phyloP scores from a whole-genome alignment of 139 green algal genomes.

The Pseudopediastrum boryanum region DNA sequence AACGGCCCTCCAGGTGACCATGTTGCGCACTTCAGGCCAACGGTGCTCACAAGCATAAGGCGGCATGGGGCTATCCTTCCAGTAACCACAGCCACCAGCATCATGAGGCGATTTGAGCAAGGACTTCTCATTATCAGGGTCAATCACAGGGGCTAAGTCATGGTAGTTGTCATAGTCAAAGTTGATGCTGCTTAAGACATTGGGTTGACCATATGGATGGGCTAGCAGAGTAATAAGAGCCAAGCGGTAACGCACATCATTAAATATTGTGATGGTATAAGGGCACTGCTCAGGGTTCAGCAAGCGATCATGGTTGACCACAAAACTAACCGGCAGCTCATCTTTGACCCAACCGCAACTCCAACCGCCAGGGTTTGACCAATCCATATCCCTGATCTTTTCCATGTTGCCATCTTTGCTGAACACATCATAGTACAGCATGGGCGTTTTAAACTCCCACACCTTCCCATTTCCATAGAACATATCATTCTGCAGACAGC shows the following conservation, averaged over 20 bases:
- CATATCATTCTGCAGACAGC: background rate
- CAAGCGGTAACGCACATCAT: background rate
- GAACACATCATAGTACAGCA: slow-evolving; percentile 1
- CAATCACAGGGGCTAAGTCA: too few relatives aligned
- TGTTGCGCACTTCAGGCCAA: slow-evolving; percentile 18
- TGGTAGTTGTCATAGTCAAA: background rate
- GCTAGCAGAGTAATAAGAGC: slow-evolving; percentile 7
- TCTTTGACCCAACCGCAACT: background rate
- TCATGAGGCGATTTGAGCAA: background rate
- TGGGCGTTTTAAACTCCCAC: slow-evolving; percentile 12
- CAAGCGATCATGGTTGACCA: slow-evolving; percentile 6
- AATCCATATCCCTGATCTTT: slow-evolving; percentile 15
- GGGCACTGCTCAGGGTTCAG: background rate
- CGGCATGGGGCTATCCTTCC: background rate
- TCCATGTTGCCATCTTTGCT: background rate
- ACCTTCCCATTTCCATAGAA: slow-evolving; percentile 11
- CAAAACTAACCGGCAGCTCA: background rate
- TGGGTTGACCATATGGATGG: slow-evolving; percentile 18
- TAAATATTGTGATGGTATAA: slow-evolving; percentile 12
- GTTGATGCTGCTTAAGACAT: slow-evolving; percentile 15
- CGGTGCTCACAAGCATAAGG: slow-evolving; percentile 8
- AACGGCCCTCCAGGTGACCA: slow-evolving; percentile 1
- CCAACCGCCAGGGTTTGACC: background rate
- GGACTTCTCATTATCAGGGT: too few relatives aligned
- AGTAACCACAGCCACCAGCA: slow-evolving; percentile 14